Evolutionary conservation across 2,329 filamentous ascomycete species (phyloP).

Genomic region (Colletotrichum orchidophilum): DNA sequence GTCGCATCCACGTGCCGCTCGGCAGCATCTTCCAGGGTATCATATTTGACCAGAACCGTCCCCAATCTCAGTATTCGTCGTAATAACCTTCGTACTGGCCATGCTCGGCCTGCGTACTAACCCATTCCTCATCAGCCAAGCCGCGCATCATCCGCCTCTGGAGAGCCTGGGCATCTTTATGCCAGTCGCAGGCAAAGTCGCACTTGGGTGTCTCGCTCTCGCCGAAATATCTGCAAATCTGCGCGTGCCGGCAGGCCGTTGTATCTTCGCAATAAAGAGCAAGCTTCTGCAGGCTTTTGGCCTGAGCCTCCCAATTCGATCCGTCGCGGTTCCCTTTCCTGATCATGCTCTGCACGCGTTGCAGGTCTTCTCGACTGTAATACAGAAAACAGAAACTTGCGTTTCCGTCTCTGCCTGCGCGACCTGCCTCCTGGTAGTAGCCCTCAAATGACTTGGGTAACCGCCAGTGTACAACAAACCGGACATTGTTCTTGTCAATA

Average conservation of each 20-base stretch:
- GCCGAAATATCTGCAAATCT: constrained; percentile 82
- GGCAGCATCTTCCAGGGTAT: background rate
- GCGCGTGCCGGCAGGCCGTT: constrained; percentile 75
- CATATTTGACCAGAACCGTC: background rate
- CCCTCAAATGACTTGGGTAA: constrained; percentile 94
- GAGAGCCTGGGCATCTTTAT: constrained; percentile 72
- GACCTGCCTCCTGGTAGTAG: constrained; percentile 94
- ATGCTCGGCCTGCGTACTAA: constrained; percentile 69
- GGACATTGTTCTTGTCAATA: constrained; percentile 94
- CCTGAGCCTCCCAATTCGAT: constrained; percentile 57
- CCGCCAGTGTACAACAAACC: constrained; percentile 95
- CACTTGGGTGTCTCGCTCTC: constrained; percentile 68
- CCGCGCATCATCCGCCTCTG: constrained; percentile 65
- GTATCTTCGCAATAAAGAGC: constrained; percentile 85
- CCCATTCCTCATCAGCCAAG: constrained; percentile 68
- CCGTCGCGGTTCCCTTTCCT: constrained; percentile 56
- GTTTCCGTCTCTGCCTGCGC: constrained; percentile 89
- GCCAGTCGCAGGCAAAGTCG: constrained; percentile 81
- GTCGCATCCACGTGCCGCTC: background rate
- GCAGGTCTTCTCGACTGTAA: constrained; percentile 87
- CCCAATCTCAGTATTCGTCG: constrained; percentile 49
- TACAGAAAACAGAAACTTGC: constrained; percentile 89
- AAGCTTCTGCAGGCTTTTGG: constrained; percentile 73
- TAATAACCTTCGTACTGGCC: constrained; percentile 66
- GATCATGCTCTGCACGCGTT: constrained; percentile 72